Percentiles rank a stretch among this genome's conserved stretches.
phyloP scores from a whole-genome alignment of 208 protist species.

The Trichomonas tenax region DNA sequence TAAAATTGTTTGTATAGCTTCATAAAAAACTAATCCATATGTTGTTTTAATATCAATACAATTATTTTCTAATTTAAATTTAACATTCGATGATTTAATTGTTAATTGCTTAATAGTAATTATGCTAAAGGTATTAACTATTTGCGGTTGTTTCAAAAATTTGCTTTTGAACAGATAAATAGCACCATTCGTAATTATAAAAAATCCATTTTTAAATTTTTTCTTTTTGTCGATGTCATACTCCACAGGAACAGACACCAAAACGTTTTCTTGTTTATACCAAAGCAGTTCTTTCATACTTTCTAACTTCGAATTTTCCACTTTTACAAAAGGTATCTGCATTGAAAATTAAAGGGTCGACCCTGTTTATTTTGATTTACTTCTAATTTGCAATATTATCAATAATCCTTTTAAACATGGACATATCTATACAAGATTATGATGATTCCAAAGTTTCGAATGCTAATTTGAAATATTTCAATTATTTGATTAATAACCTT shows the following conservation, averaged over 20 bases:
- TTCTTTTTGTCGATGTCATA: not conserved
- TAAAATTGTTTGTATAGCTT: not conserved
- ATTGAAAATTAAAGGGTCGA: not conserved
- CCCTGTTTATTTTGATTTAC: no score
- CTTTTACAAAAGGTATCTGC: not conserved
- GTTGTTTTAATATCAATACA: not conserved
- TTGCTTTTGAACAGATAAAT: conserved; percentile 4
- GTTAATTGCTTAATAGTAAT: not conserved
- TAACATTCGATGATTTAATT: not conserved
- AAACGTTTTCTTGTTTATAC: not conserved
- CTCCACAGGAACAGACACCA: not conserved
- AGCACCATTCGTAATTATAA: not conserved
- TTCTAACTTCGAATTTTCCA: not conserved
- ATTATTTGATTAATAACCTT: no score
- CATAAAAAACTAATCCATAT: not conserved
- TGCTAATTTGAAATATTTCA: no score
- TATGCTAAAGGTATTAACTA: not conserved
- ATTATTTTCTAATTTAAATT: not conserved
- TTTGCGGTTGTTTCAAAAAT: not conserved
- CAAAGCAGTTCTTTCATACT: not conserved
- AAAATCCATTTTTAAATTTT: not conserved
- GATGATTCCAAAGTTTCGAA: no score
- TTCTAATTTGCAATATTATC: no score
- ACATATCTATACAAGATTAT: no score
- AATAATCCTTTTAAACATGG: no score